Conservation (phyloP, 495 filamentous ascomycete genomes). For the Oleoguttula mirabilis region DNA sequence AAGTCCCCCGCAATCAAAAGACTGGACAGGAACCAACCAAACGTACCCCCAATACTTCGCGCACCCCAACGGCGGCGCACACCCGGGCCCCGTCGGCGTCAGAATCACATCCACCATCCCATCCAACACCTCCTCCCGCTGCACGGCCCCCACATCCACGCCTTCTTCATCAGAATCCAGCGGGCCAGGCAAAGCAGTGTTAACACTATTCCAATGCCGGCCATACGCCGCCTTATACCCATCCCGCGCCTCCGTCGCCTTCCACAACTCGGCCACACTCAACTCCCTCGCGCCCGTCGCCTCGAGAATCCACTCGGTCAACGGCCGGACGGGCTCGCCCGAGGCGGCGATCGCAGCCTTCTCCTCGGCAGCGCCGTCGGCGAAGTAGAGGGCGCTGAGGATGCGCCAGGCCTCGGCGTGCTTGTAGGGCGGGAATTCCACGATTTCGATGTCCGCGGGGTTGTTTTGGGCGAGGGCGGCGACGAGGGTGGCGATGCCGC, state of each 20-base stretch:
- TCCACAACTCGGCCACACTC: slow-evolving; percentile 42
- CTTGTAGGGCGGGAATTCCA: slow-evolving; percentile 52
- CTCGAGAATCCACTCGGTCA: slow-evolving; percentile 40
- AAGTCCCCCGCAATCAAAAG: too few relatives aligned
- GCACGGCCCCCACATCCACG: not conserved
- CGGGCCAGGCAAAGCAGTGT: slow-evolving; percentile 8
- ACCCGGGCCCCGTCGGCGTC: slow-evolving; percentile 9
- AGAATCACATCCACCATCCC: slow-evolving; percentile 51
- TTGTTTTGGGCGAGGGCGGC: slow-evolving; percentile 39
- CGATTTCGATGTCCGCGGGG: slow-evolving; percentile 42
- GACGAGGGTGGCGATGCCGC: slow-evolving; percentile 46
- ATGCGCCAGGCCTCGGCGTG: slow-evolving; percentile 14
- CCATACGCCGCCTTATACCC: slow-evolving; percentile 9
- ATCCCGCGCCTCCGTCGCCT: slow-evolving; percentile 29
- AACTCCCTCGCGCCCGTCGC: slow-evolving; percentile 36
- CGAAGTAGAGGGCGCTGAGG: slow-evolving; percentile 14
- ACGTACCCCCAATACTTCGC: slow-evolving; percentile 13
- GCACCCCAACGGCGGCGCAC: slow-evolving; percentile 11
- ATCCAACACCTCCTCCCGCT: not conserved
- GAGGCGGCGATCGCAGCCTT: slow-evolving; percentile 6
- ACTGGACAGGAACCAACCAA: too few relatives aligned
- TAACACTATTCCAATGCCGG: slow-evolving; percentile 12
- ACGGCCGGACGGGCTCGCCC: slow-evolving; percentile 29
- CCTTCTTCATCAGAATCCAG: not conserved
- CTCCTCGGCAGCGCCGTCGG: slow-evolving; percentile 14